Conservation (phyloP, 192 early-diverging fungal genomes). For the Piromyces finnis region DNA sequence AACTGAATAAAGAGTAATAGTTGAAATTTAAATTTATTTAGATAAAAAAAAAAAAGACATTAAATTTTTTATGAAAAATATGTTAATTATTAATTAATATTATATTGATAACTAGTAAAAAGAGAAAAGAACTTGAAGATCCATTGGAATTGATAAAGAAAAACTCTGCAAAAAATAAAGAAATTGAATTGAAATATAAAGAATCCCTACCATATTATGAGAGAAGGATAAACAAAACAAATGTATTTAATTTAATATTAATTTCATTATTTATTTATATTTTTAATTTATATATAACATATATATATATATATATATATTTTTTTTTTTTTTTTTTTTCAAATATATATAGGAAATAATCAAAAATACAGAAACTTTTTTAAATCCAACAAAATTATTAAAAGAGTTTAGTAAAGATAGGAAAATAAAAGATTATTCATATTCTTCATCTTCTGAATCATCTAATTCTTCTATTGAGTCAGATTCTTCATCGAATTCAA, state of each 20-base stretch:
- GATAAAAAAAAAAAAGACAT: no score
- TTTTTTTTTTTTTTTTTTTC: no score
- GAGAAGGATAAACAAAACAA: not conserved
- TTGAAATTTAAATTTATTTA: no score
- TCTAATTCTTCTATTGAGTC: no score
- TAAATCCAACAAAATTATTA: not conserved
- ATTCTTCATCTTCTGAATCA: not conserved
- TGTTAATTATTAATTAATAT: no score
- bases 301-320: no score
- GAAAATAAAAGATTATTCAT: not conserved
- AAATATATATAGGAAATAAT: not conserved
- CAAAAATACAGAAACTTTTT: not conserved
- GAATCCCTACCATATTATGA: not conserved
- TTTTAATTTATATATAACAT: no score
- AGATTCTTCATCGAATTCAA: not conserved
- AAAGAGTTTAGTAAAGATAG: not conserved
- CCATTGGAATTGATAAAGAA: not conserved
- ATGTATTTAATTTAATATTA: not conserved
- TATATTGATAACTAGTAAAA: not conserved
- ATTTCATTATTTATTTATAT: no score
- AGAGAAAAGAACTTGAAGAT: not conserved
- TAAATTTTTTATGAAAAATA: no score
- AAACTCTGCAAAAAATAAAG: not conserved
- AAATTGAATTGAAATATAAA: not conserved
- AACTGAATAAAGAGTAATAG: not conserved